A percentile compares a stretch with the other conserved stretches of the same genome.
phyloP scores from a whole-genome alignment of 208 protist genomes.

The Spongospora subterranea region DNA sequence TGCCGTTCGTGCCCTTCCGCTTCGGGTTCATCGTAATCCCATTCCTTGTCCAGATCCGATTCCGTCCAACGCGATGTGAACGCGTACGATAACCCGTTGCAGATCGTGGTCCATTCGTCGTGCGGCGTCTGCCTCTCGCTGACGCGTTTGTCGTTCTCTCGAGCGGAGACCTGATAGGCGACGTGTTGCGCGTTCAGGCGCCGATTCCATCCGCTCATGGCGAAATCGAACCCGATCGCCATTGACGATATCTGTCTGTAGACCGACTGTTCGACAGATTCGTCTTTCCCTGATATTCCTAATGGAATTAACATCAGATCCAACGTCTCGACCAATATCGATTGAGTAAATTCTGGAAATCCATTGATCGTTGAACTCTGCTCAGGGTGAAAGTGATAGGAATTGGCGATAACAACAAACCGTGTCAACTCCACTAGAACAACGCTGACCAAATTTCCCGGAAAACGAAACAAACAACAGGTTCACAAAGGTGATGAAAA shows the following conservation, averaged over 20 bases:
- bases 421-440: too few relatives aligned
- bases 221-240: neutral
- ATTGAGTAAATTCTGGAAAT: too few relatives aligned
- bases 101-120: slow-evolving; percentile 8
- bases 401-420: too few relatives aligned
- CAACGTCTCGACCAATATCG: too few relatives aligned
- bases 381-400: too few relatives aligned
- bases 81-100: neutral
- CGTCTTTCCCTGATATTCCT: neutral
- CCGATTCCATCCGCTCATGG: neutral
- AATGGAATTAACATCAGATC: neutral
- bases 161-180: neutral
- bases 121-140: neutral
- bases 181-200: neutral
- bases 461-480: too few relatives aligned
- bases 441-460: too few relatives aligned
- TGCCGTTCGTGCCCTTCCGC: neutral
- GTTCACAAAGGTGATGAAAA: too few relatives aligned
- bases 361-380: too few relatives aligned
- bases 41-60: neutral
- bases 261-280: neutral
- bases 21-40: slow-evolving; percentile 49
- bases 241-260: neutral
- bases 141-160: neutral
- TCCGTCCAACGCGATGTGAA: neutral